Base-by-base conservation (phyloP, 2,329 filamentous ascomycete genomes). In the Fonsecaea monophora region DNA sequence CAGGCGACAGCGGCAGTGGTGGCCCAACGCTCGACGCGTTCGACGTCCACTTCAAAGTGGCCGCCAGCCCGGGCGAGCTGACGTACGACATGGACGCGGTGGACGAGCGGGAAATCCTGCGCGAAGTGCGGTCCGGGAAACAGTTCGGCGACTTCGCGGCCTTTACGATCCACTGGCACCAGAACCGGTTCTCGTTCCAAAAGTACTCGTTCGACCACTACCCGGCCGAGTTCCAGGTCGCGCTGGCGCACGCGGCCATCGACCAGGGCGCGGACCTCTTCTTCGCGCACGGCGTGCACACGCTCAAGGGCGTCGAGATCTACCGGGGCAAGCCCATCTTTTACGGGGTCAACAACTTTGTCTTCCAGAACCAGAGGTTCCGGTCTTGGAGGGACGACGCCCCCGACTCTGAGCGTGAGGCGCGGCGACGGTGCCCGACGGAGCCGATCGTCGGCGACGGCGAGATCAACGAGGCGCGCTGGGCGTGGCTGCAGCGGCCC, bases 251-350 rank as follows among this genome's bases (percentile, higher is more conserved):
- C 37, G 35, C 42, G 15, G 18, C 42, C 35, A 58, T 58, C 38
- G 55, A 58, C 21, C 25, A 58, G 13, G 55, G 55, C 21, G 55
- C 55, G 9, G 55, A 58, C 21, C 55, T 58, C 21, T 58, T 58
- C 55, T 58, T 58, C 37, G 55, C 55, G 6, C 55, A 58, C 55
- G 55, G 55, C 55, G 55, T 58, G 21, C 55, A 58, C 55, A 58
- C 55, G 9, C 37, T 58, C 3, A 58, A 42, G 37, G 55, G 55
- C 21, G 55, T 58, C 6, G 55, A 58, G 55, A 58, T 58, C 4
- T 58, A 58, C 18, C 42, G 45, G 32, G 55, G 55, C 1, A 58
- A 58, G 7, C 55, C 55, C 55, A 58, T 58, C 37, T 58, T 58
- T 25, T 58, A 58, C 21, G 55, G 55, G 8, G 18, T 58, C 55